These are phyloP conservation scores for Lipomyces yamadae DNA, from an alignment of 805 yeast species.

Conservation along the genomic window DNA sequence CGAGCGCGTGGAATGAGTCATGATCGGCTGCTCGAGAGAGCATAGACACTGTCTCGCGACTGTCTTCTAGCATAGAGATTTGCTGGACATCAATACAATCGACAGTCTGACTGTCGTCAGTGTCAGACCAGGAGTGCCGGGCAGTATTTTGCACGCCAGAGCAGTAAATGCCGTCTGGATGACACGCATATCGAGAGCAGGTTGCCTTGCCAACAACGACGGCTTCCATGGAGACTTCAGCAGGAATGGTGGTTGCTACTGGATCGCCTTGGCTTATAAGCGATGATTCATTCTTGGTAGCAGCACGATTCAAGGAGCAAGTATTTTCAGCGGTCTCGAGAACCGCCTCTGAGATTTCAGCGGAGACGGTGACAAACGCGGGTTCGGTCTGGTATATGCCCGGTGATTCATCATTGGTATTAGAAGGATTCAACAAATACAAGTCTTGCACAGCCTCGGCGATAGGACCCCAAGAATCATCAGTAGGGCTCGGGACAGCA, in stretches of 20 bases:
- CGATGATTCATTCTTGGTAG: background rate
- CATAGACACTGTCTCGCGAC: background rate
- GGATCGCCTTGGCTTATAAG: background rate
- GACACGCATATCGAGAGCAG: background rate
- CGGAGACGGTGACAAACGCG: no score
- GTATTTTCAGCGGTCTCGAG: background rate
- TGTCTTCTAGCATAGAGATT: background rate
- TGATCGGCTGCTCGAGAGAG: no score
- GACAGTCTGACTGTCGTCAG: background rate
- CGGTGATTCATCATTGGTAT: no score
- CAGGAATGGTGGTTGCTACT: background rate
- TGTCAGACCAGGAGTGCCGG: background rate
- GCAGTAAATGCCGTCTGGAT: background rate
- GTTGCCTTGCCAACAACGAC: slow-evolving; percentile 2
- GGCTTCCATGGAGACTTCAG: background rate
- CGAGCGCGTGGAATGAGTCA: no score
- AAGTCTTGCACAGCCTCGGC: no score
- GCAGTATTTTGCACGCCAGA: background rate
- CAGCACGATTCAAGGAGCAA: background rate
- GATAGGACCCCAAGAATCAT: no score
- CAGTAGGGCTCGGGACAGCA: no score
- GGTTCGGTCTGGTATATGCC: no score
- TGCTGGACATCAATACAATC: background rate
- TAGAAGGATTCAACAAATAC: no score
- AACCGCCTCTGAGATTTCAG: no score